Evolutionary conservation across 2,329 filamentous ascomycete species (phyloP), one percentile per base, ranked within the genome.

Genomic region (Paraphoma chrysanthemicola): DNA sequence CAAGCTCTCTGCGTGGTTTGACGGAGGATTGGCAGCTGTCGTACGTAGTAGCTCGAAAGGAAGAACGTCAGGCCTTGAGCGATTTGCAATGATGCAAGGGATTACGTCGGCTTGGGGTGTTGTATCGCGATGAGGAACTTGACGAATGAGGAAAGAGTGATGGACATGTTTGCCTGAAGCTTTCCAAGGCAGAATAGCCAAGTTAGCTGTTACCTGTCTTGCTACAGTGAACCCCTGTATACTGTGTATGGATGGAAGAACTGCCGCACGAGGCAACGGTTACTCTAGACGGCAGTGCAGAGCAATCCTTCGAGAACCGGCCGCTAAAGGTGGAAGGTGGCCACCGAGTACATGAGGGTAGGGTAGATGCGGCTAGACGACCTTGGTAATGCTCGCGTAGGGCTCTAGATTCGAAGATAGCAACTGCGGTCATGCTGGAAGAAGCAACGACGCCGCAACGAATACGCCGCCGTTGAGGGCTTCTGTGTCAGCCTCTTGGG

Each of bases 291-390:
- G 33, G 33, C 33, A 36, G 33, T 14, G 33, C 33, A 36, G 33
- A 36, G 33, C 7, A 36, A 36, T 36, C 33, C 33, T 36, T 36
- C 33, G 33, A 36, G 10, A 14, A 36, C 14, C 2, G 10, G 10
- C 33, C 33, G 33, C 33, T 36, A 36, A 45, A 52, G 48, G 39
- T 41, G 45, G 56, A 62, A 60, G 57, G 57, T 61, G 58, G 36
- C 44, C 36, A 41, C 48, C 31, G 49, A 45, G 52, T 53, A 61
- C 29, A 41, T 52, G 39, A 57, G 33, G 56, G 59, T 51, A 62
- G 51, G 29, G 42, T 44, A 11, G 46, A 53, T 54, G 51, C 17
- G 48, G 54, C 46, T 60, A 62, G 59, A 60, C 36, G 51, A 12
- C 36, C 29, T 48, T 44, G 57, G 49, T 48, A 53, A 47, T 31